These are phyloP conservation scores for Cydonia oblonga DNA, from an alignment of 331 rosid genomes.

Conservation along the genomic window DNA sequence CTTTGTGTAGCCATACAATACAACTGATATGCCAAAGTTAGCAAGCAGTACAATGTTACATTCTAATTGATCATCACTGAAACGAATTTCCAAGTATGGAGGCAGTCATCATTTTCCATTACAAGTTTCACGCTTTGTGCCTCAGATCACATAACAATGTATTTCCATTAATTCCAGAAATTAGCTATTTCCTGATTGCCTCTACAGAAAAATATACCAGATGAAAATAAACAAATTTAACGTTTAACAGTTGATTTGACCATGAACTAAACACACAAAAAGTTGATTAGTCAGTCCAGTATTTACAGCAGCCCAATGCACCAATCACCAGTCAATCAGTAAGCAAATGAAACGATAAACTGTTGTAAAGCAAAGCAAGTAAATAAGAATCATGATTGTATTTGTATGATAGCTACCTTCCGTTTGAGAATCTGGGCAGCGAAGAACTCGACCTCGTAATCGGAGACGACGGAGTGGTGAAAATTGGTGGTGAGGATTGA, in stretches of 20 bases:
- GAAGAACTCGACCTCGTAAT: constrained; percentile 86
- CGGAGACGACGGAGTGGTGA: constrained; percentile 29
- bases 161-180: not conserved
- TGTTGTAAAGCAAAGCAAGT: not conserved
- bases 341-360: not conserved
- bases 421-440: constrained; percentile 98
- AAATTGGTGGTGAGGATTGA: constrained; percentile 69
- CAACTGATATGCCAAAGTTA: not conserved
- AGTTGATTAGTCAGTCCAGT: too few species aligned
- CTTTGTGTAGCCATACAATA: not conserved
- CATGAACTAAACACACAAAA: not conserved
- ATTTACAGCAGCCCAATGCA: too few species aligned
- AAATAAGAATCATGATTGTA: not conserved
- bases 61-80: not conserved
- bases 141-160: not conserved
- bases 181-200: not conserved
- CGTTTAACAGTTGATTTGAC: not conserved
- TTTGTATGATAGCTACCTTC: constrained; percentile 33
- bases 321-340: too few species aligned
- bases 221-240: not conserved
- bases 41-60: not conserved
- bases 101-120: not conserved
- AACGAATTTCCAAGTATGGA: too few species aligned
- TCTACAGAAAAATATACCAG: not conserved
- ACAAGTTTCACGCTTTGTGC: not conserved